Base-by-base conservation (phyloP, 2,329 filamentous ascomycete species). In the Fusarium nygamai region DNA sequence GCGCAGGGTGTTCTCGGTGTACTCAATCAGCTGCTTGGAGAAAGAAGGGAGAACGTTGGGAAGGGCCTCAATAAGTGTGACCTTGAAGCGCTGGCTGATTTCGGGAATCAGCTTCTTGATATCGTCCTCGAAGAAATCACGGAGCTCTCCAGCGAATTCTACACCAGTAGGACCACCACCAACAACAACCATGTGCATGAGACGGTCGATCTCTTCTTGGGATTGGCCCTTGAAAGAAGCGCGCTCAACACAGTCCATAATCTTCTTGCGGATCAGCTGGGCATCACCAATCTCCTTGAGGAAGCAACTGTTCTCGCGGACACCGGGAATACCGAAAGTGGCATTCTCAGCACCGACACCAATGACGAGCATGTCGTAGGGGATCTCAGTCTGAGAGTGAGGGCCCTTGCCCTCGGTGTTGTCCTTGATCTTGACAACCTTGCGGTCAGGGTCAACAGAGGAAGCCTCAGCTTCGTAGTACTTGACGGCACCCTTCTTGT, bases 221-320 rank as follows among this genome's bases (percentile, higher is more conserved):
- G 90, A 88, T 86, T 99, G 96, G 81, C 95, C 96, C 90, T 98
- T 98, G 92, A 99, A 98, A 72, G 94, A 96, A 60, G 96, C 96
- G 41, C 96, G 98, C 87, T 99, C 96, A 78, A 98, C 95, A 83
- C 96, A 99, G 87, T 99, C 96, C 96, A 99, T 99, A 85, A 99
- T 98, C 85, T 94, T 95, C 89, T 96, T 98, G 81, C 96, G 94
- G 82, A 99, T 99, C 81, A 91, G 90, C 86, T 99, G 96, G 66
- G 96, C 96, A 83, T 99, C 97, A 76, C 90, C 91, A 81, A 99
- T 98, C 86, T 99, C 97, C 89, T 99, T 99, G 82, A 99, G 86
- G 90, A 99, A 99, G 87, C 95, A 98, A 78, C 94, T 96, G 88
- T 99, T 87, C 85, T 99, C 96, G 77, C 91, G 92, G 64, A 99